These are phyloP conservation scores for Emergomyces pasteurianus DNA, from an alignment of 2,329 filamentous ascomycete genomes.

Conservation along the genomic window DNA sequence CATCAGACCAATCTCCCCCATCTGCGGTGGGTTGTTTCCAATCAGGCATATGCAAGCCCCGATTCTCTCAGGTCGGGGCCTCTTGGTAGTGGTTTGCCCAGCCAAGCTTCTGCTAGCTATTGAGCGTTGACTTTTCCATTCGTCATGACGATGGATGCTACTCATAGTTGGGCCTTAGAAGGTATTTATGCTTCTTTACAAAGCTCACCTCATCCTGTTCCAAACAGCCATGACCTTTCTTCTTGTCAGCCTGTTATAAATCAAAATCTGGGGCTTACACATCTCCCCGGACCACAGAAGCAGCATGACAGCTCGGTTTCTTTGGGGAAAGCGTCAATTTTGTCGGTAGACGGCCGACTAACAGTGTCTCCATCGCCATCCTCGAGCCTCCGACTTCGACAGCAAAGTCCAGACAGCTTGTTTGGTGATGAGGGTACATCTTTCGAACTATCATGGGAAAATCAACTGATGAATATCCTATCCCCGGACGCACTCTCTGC, in stretches of 20 bases:
- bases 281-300: conserved; percentile 26
- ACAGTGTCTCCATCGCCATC: background rate
- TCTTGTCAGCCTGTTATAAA: conserved; percentile 16
- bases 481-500: background rate
- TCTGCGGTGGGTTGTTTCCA: background rate
- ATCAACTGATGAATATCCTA: background rate
- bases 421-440: background rate
- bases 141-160: conserved; percentile 13
- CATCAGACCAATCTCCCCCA: background rate
- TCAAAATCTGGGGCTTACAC: conserved; percentile 33
- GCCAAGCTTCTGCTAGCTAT: conserved; percentile 6
- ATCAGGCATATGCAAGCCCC: background rate
- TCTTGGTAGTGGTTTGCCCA: conserved; percentile 1
- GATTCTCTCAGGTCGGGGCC: background rate
- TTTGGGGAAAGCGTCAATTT: background rate
- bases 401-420: background rate
- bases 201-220: conserved; percentile 5
- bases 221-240: conserved; percentile 5
- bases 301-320: conserved; percentile 7
- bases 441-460: background rate
- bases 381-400: background rate
- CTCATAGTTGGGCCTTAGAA: conserved; percentile 15
- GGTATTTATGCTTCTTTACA: conserved; percentile 28
- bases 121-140: conserved; percentile 6
- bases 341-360: background rate